phyloP scores from a whole-genome alignment of 768 basidiomycete genomes.

The Tylopilus felleus region DNA sequence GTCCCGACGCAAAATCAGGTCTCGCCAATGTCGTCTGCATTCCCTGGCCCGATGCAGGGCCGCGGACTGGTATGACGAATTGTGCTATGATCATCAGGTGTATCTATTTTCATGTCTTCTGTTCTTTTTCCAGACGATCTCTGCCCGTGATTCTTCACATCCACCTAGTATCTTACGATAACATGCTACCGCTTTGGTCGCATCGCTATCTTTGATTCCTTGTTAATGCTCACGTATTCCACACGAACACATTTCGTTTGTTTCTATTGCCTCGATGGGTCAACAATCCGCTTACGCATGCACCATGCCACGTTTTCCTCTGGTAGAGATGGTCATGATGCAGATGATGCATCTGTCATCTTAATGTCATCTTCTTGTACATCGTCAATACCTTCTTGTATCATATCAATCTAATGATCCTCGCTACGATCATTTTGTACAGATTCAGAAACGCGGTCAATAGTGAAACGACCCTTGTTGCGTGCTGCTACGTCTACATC shows the following conservation, averaged over 20 bases:
- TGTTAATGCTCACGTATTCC: constrained; percentile 28
- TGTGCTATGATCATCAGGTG: constrained; percentile 11
- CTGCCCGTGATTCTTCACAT: constrained; percentile 17
- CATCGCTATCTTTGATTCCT: constrained; percentile 26
- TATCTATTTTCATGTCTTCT: constrained; percentile 22
- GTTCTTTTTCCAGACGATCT: constrained; percentile 17
- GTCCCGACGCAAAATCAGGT: constrained; percentile 46
- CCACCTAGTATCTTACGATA: constrained; percentile 22
- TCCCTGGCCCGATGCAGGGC: constrained; percentile 43
- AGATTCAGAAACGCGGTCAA: not conserved
- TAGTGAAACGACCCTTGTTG: too few species aligned
- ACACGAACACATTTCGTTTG: constrained; percentile 14
- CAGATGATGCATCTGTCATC: constrained; percentile 13
- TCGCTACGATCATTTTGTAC: not conserved
- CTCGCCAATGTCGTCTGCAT: constrained; percentile 83
- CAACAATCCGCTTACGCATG: constrained; percentile 18
- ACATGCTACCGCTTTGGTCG: constrained; percentile 16
- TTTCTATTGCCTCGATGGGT: constrained; percentile 10
- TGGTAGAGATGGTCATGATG: constrained; percentile 13
- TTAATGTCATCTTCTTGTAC: constrained; percentile 16
- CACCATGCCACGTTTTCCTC: constrained; percentile 10
- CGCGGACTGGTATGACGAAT: constrained; percentile 22
- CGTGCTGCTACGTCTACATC: too few species aligned
- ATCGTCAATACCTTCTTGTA: constrained; percentile 21
- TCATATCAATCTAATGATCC: constrained; percentile 19